A percentile compares a stretch with the other conserved stretches of the same genome.
These are phyloP conservation scores for Cerioporus squamosus DNA, from an alignment of 1,284 basidiomycete species.

Conservation along the genomic window DNA sequence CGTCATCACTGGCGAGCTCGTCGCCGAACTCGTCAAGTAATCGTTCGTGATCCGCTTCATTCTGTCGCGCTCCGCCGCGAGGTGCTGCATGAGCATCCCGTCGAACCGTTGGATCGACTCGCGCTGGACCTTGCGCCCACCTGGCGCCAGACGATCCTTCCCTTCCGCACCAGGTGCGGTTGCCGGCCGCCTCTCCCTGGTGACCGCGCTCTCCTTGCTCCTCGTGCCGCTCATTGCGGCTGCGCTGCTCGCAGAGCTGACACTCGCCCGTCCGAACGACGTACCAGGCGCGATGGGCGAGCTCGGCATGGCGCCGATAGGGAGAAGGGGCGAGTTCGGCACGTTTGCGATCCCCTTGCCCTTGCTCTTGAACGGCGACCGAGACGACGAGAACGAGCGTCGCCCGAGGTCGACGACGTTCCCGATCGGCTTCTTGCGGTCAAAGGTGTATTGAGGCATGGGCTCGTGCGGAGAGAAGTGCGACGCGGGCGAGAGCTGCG, in stretches of 20 bases:
- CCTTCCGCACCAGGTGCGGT: constrained; percentile 25
- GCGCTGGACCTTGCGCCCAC: constrained; percentile 37
- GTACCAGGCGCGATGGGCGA: constrained; percentile 15
- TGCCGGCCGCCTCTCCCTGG: constrained; percentile 23
- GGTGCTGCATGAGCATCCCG: constrained; percentile 75
- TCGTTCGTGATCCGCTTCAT: constrained; percentile 68
- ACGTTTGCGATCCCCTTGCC: constrained; percentile 19
- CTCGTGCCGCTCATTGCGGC: constrained; percentile 12
- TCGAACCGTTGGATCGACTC: constrained; percentile 68
- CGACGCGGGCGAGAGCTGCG: constrained; percentile 37
- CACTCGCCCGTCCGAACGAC: constrained; percentile 8
- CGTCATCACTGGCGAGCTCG: constrained; percentile 20
- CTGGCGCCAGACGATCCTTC: constrained; percentile 29
- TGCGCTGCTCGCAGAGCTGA: constrained; percentile 23
- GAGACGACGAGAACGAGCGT: constrained; percentile 25
- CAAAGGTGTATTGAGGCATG: constrained; percentile 24
- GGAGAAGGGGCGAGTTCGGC: constrained; percentile 17
- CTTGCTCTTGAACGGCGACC: constrained; percentile 22
- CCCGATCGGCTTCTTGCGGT: constrained; percentile 34
- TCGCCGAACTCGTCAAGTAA: constrained; percentile 26
- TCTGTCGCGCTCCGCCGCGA: constrained; percentile 74
- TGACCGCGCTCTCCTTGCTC: neutral
- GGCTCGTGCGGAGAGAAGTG: constrained; percentile 26
- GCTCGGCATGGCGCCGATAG: constrained; percentile 22
- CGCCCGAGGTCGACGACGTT: constrained; percentile 30